Conservation (phyloP, 495 filamentous ascomycete species). For the Xylaria acuta region DNA sequence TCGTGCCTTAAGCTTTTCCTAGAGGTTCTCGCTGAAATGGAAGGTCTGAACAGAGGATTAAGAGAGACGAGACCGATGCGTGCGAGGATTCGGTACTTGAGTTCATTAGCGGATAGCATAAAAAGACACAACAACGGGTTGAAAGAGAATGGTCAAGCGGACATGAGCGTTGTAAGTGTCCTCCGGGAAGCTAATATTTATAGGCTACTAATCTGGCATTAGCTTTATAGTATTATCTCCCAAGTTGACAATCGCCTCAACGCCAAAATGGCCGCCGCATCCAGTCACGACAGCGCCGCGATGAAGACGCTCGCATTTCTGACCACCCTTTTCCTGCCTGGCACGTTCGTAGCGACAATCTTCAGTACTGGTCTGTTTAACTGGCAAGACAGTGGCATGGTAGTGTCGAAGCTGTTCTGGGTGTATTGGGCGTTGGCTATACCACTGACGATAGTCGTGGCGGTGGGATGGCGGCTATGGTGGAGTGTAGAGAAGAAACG, state of each 20-base stretch:
- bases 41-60: too few relatives aligned
- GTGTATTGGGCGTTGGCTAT: conserved; percentile 37
- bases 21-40: too few relatives aligned
- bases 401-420: conserved; percentile 37
- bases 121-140: too few relatives aligned
- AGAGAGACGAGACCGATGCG: too few relatives aligned
- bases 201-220: not conserved
- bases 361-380: conserved; percentile 36
- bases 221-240: conserved; percentile 18
- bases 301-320: conserved; percentile 42
- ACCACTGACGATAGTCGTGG: conserved; percentile 31
- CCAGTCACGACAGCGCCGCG: conserved; percentile 40
- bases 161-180: too few relatives aligned
- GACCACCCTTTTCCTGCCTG: conserved; percentile 39
- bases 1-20: too few relatives aligned
- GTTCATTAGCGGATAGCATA: too few relatives aligned
- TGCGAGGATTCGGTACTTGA: too few relatives aligned
- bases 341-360: conserved; percentile 37
- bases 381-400: conserved; percentile 27
- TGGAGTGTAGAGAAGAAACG: conserved; percentile 15
- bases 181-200: too few relatives aligned
- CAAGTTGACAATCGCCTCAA: conserved; percentile 42
- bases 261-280: conserved; percentile 43
- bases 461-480: conserved; percentile 17
- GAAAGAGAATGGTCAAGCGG: too few relatives aligned